Evolutionary conservation across 163 green algal species (phyloP), one percentile per base, ranked within the genome.

Genomic region (Scenedesmus sp.): DNA sequence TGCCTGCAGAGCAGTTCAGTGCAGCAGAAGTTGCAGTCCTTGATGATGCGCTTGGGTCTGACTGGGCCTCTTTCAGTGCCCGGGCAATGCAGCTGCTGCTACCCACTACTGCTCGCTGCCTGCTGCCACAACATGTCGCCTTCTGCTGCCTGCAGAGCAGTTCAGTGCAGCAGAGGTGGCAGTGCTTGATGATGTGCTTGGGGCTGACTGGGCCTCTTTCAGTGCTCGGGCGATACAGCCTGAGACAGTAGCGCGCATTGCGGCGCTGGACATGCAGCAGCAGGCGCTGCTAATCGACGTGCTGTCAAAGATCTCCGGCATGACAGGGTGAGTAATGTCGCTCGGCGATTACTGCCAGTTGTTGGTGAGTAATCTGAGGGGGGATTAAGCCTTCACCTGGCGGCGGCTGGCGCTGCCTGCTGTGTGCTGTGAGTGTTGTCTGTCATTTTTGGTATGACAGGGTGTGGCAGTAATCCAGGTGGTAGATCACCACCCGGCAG

Each of bases 131-230:
- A 46, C 34, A 46, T 46, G 82, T 20, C 59, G 57, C 60, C 20
- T 52, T 34, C 10, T 74, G n/a, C 55, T 74, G 83, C 57, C 5
- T 76, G 83, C 83, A 88, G 83, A 88, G 83, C 84, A 88, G 15
- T 88, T 88, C 60, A 88, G 6, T 34, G 10, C 64, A 26, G 85
- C 83, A 59, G 66, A 90, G 46, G 26, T 66, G 15, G 34, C 34
- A 34, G 64, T 90, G 85, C 73, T 90, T 1, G 66, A 90, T 20
- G 60, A 56, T 54, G 64, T 83, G 6, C 20, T 90, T 1, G 85
- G 85, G 1, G 15, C 7, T 18, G 62, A 89, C 60, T 89, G 84
- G 84, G 23, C 54, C 13, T 23, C 60, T 9, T 89, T 89, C 52
- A 62, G 62, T 54, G 26, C 73, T 5, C 15, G 55, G 13, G 60